Evolutionary conservation across 2,329 filamentous ascomycete species (phyloP).

Genomic region (Aspergillus caelatus): DNA sequence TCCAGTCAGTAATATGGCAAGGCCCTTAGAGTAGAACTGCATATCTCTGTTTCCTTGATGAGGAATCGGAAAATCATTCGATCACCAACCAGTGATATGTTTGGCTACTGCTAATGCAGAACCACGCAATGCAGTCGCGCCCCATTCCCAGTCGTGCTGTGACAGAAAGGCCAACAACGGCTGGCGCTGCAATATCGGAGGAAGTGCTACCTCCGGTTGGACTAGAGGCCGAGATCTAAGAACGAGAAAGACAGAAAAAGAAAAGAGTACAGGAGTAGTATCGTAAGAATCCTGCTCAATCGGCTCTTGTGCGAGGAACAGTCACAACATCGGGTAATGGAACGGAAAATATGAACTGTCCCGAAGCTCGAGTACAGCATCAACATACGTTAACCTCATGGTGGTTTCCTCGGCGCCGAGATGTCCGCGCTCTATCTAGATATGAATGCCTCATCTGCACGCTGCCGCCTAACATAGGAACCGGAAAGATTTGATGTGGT

Average conservation of each 20-base stretch:
- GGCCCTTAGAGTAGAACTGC: background rate
- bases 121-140: background rate
- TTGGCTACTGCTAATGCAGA: background rate
- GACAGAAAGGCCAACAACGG: background rate
- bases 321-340: background rate
- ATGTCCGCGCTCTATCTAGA: slow-evolving; percentile 7
- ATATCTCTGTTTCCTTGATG: background rate
- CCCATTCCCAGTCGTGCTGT: background rate
- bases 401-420: slow-evolving; percentile 14
- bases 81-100: background rate
- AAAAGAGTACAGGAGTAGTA: background rate
- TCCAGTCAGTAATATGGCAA: slow-evolving; percentile 1
- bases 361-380: background rate
- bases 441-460: slow-evolving; percentile 21
- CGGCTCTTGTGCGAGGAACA: background rate
- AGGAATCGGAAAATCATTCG: background rate
- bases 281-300: background rate
- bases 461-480: slow-evolving; percentile 26
- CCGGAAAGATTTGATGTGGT: slow-evolving; percentile 7
- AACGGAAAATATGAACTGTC: slow-evolving; percentile 2
- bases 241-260: background rate
- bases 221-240: background rate
- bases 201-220: background rate
- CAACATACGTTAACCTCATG: slow-evolving; percentile 16
- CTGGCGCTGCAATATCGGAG: background rate